Evolutionary conservation across 2,329 filamentous ascomycete species (phyloP), one percentile per base, ranked within the genome.

Genomic region (Colletotrichum nymphaeae): DNA sequence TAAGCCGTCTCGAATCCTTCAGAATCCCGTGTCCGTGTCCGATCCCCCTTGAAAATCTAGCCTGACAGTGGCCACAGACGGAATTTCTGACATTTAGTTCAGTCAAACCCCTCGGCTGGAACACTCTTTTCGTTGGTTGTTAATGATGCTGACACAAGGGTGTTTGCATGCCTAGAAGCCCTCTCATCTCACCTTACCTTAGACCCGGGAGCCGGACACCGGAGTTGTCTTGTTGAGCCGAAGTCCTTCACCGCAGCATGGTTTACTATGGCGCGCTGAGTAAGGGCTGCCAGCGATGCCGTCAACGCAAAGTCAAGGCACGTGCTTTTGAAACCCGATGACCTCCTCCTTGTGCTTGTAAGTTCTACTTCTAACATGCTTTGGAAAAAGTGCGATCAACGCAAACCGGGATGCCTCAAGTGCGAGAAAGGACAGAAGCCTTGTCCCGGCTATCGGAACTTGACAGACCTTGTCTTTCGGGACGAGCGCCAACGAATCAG

Each of bases 271-370:
- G 77, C 12, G 63, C 30, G 7, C 57, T 76, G 30, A 78, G 77
- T 60, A 77, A 77, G 74, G 78, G 78, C 35, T 79, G 79, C 53
- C 72, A 80, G 60, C 76, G 76, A 26, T 79, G 78, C 67, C 78
- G 77, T 24, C 71, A 75, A 59, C 77, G 77, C 11, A 80, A 79
- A 55, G 67, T 80, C 63, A 78, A 78, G 76, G 78, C 63, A 77
- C 37, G 71, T 68, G 28, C 4, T 46, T 19, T 37, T 19, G 3
- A 57, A 62, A 1, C 37, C 19, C 30, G 30, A n/a, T 9, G 42
- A 49, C 32, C 9, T 35, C 22, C 9, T 16, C 7, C 32, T 5
- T 24, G 30, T 32, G 8, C 26, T 56, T 32, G 22, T 22, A 42
- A 22, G 32, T 35, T 35, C 11, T 35, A 35, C 32, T 24, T 28